Evolutionary conservation across 139 green algal species (phyloP), one percentile per base, ranked within the genome.

Genomic region (Monoraphidium neglectum): DNA sequence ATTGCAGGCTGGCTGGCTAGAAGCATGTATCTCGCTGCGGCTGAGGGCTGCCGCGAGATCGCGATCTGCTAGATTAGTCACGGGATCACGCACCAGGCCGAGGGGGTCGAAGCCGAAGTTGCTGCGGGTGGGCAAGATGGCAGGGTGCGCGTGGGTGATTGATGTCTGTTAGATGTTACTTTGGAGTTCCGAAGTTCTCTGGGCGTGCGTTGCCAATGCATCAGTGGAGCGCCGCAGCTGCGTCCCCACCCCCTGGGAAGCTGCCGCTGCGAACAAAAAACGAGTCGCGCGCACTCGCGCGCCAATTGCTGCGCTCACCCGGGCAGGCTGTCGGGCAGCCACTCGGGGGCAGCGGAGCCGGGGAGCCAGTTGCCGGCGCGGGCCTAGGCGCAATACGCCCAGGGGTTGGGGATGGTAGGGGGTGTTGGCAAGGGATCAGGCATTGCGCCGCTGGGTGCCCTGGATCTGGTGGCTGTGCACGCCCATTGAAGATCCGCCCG

Each of bases 61-160:
- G n/a, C n/a, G n/a, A n/a, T n/a, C n/a, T n/a, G n/a, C n/a, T n/a
- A n/a, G n/a, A n/a, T n/a, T n/a, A n/a, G n/a, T n/a, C n/a, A n/a
- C 49, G 26, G 76, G 60, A 16, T 86, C 77, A 66, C 83, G 80
- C 70, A 47, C 91, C 56, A 97, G 90, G 18, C 69, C 79, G 4
- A 95, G 79, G 38, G 93, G 93, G 82, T 97, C 93, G 77, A 94
- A 97, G 43, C 92, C 92, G 65, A 90, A 97, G 92, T 94, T 89
- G 70, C 85, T 85, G 70, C 26, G 21, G 57, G 6, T 4, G 40
- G 75, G 15, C 56, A 23, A 79, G 74, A 23, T 77, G 72, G 61
- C 24, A 63, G 35, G 2, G 63, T 23, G 57, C 56, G 35, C 4
- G 28, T 38, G 18, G 51, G 51, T 51, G 36, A 24, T 70, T 70